These are phyloP conservation scores for Curvularia sp. DNA, from an alignment of 2,329 filamentous ascomycete species.

Conservation along the genomic window DNA sequence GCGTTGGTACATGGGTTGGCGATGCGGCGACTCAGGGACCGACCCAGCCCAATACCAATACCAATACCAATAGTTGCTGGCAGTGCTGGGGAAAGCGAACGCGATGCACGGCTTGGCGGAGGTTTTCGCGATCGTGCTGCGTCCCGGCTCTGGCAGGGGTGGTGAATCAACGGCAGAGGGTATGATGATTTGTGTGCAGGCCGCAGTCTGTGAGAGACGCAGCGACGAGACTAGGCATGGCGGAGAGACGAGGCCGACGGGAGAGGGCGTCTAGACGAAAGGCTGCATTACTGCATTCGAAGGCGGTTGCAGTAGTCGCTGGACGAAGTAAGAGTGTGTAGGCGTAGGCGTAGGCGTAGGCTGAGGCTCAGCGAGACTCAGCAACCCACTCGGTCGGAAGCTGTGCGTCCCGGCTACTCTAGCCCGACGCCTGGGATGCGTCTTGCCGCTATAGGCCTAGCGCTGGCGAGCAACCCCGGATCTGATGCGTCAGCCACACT, in stretches of 20 bases:
- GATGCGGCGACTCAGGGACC: slow-evolving; percentile 15
- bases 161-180: slow-evolving; percentile 21
- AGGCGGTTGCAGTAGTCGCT: slow-evolving; percentile 16
- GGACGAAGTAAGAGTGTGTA: not conserved
- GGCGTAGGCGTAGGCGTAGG: slow-evolving; percentile 4
- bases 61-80: slow-evolving; percentile 7
- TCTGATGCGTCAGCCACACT: slow-evolving; percentile 28
- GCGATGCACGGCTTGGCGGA: slow-evolving; percentile 20
- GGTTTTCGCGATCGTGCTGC: slow-evolving; percentile 21
- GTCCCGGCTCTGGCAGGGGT: slow-evolving; percentile 12
- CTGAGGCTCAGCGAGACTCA: slow-evolving; percentile 28
- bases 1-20: slow-evolving; percentile 11
- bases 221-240: no score
- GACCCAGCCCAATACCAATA: slow-evolving; percentile 4
- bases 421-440: slow-evolving; percentile 17
- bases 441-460: slow-evolving; percentile 2
- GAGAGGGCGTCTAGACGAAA: no score
- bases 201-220: no score
- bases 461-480: slow-evolving; percentile 19
- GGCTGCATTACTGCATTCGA: slow-evolving; percentile 32
- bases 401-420: slow-evolving; percentile 29
- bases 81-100: slow-evolving; percentile 23
- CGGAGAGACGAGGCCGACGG: no score
- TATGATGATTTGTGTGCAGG: not conserved
- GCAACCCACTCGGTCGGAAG: slow-evolving; percentile 26